phyloP scores from a whole-genome alignment of 108 stramenopile genomes.

The Skeletonema grethae region DNA sequence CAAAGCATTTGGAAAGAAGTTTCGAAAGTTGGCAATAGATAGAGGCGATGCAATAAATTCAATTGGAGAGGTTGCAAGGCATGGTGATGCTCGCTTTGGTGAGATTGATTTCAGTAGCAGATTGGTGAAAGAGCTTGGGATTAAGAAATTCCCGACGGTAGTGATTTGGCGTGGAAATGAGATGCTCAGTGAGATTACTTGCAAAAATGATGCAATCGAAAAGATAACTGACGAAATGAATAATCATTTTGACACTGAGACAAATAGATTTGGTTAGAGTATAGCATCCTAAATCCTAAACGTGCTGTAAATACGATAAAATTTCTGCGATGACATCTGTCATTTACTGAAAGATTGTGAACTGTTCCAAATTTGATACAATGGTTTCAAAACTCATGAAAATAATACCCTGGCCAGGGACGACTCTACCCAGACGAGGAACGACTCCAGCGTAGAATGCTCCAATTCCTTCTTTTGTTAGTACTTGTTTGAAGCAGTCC shows the following conservation, averaged over 20 bases:
- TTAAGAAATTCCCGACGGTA: conserved; percentile 63
- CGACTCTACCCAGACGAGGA: conserved; percentile 92
- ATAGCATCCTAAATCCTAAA: not conserved
- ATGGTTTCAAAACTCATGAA: conserved; percentile 97
- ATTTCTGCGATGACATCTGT: not conserved
- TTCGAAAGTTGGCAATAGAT: conserved; percentile 33
- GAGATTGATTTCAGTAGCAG: conserved; percentile 70
- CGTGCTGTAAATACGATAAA: not conserved
- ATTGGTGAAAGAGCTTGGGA: conserved; percentile 53
- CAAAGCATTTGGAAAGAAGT: conserved; percentile 43
- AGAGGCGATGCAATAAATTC: conserved; percentile 40
- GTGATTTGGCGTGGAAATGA: conserved; percentile 47
- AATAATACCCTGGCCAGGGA: conserved; percentile 98
- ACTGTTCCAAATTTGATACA: conserved; percentile 66
- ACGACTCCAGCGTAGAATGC: conserved; percentile 95
- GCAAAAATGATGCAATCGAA: conserved; percentile 38
- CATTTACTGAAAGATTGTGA: conserved; percentile 57
- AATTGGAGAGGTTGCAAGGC: conserved; percentile 25
- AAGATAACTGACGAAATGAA: conserved; percentile 30
- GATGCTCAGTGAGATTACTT: conserved; percentile 29
- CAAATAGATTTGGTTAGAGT: not conserved
- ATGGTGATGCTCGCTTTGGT: conserved; percentile 59
- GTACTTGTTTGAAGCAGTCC: conserved; percentile 94
- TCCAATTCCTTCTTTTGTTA: conserved; percentile 81
- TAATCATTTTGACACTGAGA: not conserved